Evolutionary conservation across 2,329 filamentous ascomycete genomes (phyloP).

Genomic region (Alternaria sp.): DNA sequence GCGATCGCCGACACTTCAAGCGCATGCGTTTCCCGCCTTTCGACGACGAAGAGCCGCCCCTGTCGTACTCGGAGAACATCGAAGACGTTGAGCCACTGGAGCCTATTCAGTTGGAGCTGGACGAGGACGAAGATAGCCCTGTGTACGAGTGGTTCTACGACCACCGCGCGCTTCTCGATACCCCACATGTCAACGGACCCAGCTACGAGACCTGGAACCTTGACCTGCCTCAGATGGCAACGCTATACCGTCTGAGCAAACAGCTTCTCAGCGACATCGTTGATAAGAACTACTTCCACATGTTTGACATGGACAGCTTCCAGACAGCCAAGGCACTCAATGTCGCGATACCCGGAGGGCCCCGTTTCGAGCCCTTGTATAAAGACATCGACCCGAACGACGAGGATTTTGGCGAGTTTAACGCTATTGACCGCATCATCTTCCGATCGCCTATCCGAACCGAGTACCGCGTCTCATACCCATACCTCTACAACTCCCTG

Average conservation of each 20-base stretch:
- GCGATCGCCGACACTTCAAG: constrained; percentile 94
- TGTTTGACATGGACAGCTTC: constrained; percentile 95
- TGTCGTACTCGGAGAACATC: constrained; percentile 98
- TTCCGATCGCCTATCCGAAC: constrained; percentile 95
- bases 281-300: constrained; percentile 96
- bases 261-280: constrained; percentile 90
- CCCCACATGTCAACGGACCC: constrained; percentile 90
- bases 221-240: constrained; percentile 92
- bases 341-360: constrained; percentile 95
- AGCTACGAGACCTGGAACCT: constrained; percentile 98
- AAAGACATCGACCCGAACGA: constrained; percentile 99
- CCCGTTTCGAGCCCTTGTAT: constrained; percentile 94
- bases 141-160: constrained; percentile 99
- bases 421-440: constrained; percentile 98
- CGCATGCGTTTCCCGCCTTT: constrained; percentile 99
- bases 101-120: constrained; percentile 97
- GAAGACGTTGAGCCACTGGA: constrained; percentile 97
- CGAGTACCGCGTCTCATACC: constrained; percentile 93
- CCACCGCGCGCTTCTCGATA: constrained; percentile 87
- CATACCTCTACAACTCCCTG: constrained; percentile 94
- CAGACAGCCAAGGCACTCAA: constrained; percentile 96
- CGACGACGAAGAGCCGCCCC: constrained; percentile 95
- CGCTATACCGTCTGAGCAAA: constrained; percentile 87
- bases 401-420: constrained; percentile 99
- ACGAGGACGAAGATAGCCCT: constrained; percentile 88